Conservation (phyloP, 495 filamentous ascomycete genomes). For the Penicillium pulvis region DNA sequence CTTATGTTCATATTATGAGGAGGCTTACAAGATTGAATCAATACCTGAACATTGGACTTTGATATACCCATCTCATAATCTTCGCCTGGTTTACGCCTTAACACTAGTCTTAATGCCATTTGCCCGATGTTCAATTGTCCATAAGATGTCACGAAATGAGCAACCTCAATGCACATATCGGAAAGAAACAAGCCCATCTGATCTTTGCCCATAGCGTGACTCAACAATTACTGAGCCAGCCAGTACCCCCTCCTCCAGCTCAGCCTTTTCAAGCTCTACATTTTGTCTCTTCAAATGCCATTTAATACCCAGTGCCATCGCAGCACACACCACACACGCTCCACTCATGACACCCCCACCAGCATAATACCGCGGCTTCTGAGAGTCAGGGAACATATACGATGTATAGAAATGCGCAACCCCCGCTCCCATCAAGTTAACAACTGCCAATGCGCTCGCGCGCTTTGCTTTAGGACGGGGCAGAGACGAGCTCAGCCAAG, state of each 20-base stretch:
- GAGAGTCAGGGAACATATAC: conserved; percentile 17
- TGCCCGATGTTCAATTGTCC: no score
- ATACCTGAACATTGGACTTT: neutral
- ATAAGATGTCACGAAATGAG: no score
- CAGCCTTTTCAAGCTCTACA: conserved; percentile 9
- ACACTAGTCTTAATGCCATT: no score
- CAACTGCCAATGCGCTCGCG: conserved; percentile 9
- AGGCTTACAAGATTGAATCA: conserved; percentile 7
- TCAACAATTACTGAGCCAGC: conserved; percentile 8
- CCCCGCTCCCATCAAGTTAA: conserved; percentile 17
- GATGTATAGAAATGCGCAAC: conserved; percentile 18
- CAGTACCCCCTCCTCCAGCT: conserved; percentile 9
- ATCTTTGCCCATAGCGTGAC: neutral
- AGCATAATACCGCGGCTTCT: conserved; percentile 15
- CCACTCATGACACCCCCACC: conserved; percentile 17
- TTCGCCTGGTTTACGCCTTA: no score
- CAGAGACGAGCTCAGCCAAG: conserved; percentile 14
- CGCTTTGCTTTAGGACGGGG: conserved; percentile 14
- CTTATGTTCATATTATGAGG: conserved; percentile 23
- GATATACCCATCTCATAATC: neutral
- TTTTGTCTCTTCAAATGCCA: conserved; percentile 13
- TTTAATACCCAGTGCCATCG: conserved; percentile 12
- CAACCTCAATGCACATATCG: conserved; percentile 10
- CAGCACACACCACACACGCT: conserved; percentile 13
- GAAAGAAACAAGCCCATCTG: conserved; percentile 10